phyloP scores from a whole-genome alignment of 805 yeast species.

The Wickerhamiella dianesei region DNA sequence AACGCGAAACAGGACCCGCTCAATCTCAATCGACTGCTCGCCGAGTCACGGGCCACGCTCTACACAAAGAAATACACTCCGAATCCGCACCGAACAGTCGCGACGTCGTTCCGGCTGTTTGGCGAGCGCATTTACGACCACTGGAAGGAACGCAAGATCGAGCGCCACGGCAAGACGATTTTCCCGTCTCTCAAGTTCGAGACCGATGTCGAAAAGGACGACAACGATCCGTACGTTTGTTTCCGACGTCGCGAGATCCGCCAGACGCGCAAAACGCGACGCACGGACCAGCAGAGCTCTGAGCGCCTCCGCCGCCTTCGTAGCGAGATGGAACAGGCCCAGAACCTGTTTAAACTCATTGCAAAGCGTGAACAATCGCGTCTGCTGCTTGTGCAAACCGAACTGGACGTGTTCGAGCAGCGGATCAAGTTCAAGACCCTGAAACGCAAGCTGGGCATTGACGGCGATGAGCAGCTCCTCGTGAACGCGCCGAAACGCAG shows the following conservation, averaged over 20 bases:
- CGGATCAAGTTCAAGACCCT: slow-evolving; percentile 58
- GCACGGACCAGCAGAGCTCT: slow-evolving; percentile 82
- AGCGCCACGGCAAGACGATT: slow-evolving; percentile 53
- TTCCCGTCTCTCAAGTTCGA: slow-evolving; percentile 72
- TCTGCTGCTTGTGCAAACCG: slow-evolving; percentile 47
- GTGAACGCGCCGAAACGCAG: slow-evolving; percentile 48
- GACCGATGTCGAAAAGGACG: slow-evolving; percentile 72
- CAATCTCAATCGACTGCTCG: slow-evolving; percentile 22
- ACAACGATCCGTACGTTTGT: slow-evolving; percentile 76
- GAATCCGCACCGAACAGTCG: slow-evolving; percentile 16
- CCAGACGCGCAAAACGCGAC: slow-evolving; percentile 89
- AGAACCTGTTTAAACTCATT: slow-evolving; percentile 51
- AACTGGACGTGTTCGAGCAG: slow-evolving; percentile 53
- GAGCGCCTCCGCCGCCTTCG: slow-evolving; percentile 67
- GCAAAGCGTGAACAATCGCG: slow-evolving; percentile 62
- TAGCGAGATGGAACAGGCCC: slow-evolving; percentile 63
- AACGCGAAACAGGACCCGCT: slow-evolving; percentile 39
- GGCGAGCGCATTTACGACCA: slow-evolving; percentile 64
- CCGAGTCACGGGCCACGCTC: slow-evolving; percentile 16
- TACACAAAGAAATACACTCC: slow-evolving; percentile 14
- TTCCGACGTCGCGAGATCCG: slow-evolving; percentile 91
- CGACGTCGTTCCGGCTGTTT: slow-evolving; percentile 29
- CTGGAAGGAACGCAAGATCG: slow-evolving; percentile 66
- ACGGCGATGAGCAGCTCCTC: slow-evolving; percentile 75
- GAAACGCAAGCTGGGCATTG: slow-evolving; percentile 62